A percentile compares a stretch with the other conserved stretches of the same genome.
Evolutionary conservation across 108 stramenopile species (phyloP).

Genomic region (Conticribra weissflogii): DNA sequence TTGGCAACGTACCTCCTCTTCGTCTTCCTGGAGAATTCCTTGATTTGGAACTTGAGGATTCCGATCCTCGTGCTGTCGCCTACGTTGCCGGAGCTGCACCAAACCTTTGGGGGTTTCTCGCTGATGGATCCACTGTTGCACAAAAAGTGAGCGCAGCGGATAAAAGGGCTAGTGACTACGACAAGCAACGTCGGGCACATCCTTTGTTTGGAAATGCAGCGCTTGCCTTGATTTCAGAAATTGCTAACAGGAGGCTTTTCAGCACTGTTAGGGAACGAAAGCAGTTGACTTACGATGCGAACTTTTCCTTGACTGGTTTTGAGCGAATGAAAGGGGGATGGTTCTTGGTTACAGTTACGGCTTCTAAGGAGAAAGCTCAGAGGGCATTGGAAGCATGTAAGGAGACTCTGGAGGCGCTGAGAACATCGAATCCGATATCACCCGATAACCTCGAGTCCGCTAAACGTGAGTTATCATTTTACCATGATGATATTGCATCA

Average conservation of each 20-base stretch:
- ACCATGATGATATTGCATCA: neutral
- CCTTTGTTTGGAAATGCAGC: conserved; percentile 90
- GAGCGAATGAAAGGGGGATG: conserved; percentile 93
- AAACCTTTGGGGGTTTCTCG: conserved; percentile 90
- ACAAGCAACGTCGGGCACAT: conserved; percentile 81
- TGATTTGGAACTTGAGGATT: conserved; percentile 92
- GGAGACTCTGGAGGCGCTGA: conserved; percentile 85
- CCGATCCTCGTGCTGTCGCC: conserved; percentile 95
- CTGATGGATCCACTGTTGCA: conserved; percentile 82
- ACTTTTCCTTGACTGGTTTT: conserved; percentile 92
- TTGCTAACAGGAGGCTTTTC: conserved; percentile 93
- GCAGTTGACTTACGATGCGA: conserved; percentile 97
- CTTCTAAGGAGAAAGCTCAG: conserved; percentile 95
- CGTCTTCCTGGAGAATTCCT: conserved; percentile 72
- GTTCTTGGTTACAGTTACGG: conserved; percentile 96
- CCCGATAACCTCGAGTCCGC: conserved; percentile 95
- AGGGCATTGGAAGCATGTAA: conserved; percentile 93
- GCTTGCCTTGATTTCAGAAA: conserved; percentile 84
- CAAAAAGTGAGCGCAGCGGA: conserved; percentile 65
- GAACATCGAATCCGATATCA: conserved; percentile 74
- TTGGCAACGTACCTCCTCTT: conserved; percentile 67
- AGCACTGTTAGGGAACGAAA: conserved; percentile 93
- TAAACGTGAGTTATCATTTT: conserved; percentile 55
- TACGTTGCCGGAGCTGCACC: conserved; percentile 95
- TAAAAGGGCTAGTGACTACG: conserved; percentile 78